Evolutionary conservation across 2,329 filamentous ascomycete species (phyloP).

Genomic region (Cordyceps javanica): DNA sequence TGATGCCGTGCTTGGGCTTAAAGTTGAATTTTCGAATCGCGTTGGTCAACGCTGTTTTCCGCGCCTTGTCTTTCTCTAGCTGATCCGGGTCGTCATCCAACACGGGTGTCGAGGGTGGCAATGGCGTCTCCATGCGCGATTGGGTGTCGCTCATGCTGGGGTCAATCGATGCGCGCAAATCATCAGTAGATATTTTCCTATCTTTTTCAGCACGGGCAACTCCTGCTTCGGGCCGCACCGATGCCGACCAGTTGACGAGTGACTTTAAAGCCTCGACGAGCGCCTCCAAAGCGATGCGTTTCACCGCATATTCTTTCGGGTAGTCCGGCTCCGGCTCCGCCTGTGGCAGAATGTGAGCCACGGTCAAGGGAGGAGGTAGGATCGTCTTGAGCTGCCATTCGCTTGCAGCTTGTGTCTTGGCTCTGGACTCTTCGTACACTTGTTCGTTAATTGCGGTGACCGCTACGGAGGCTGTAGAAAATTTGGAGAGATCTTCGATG

Average conservation of each 20-base stretch:
- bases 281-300: conserved; percentile 81
- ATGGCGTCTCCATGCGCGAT: conserved; percentile 55
- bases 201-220: conserved; percentile 27
- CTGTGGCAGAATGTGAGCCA: conserved; percentile 61
- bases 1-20: conserved; percentile 92
- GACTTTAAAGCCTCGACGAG: conserved; percentile 85
- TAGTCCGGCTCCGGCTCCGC: conserved; percentile 61
- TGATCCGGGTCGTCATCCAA: conserved; percentile 87
- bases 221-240: conserved; percentile 52
- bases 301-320: conserved; percentile 85
- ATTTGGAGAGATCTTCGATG: conserved; percentile 86
- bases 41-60: conserved; percentile 86
- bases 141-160: conserved; percentile 51
- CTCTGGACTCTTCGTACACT: conserved; percentile 73
- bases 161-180: conserved; percentile 61
- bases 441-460: conserved; percentile 76
- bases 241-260: conserved; percentile 81
- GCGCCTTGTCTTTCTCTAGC: conserved; percentile 89
- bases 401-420: conserved; percentile 51
- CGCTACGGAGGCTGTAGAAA: conserved; percentile 71
- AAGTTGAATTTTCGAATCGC: conserved; percentile 93
- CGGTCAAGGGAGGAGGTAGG: conserved; percentile 79
- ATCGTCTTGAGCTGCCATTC: conserved; percentile 88
- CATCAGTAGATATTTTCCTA: conserved; percentile 35
- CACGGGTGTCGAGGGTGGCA: conserved; percentile 58